These are phyloP conservation scores for Aphanomyces cochlioides DNA, from an alignment of 352 stramenopile species.

Conservation along the genomic window DNA sequence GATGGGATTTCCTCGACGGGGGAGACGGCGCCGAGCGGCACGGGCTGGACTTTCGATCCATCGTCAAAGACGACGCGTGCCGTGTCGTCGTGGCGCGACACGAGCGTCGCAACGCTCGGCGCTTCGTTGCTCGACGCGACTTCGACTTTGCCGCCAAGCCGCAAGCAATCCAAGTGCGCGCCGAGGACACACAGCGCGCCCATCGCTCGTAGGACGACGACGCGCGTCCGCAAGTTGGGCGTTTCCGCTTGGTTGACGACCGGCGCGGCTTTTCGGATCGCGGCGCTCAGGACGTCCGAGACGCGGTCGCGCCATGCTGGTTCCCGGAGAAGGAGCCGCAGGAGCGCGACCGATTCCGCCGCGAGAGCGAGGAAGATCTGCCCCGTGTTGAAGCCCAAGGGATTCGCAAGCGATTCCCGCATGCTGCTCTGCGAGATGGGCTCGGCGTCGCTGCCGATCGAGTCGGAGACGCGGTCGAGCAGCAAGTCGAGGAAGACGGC, in stretches of 20 bases:
- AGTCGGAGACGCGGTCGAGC: constrained; percentile 83
- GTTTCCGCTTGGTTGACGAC: constrained; percentile 47
- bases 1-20: constrained; percentile 74
- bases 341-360: constrained; percentile 76
- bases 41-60: constrained; percentile 80
- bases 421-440: constrained; percentile 37
- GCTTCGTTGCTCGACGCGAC: constrained; percentile 44
- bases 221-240: constrained; percentile 53
- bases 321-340: constrained; percentile 68
- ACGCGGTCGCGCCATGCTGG: constrained; percentile 59
- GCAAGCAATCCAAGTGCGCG: constrained; percentile 79
- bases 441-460: constrained; percentile 64
- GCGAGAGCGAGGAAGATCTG: constrained; percentile 74
- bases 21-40: constrained; percentile 57
- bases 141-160: constrained; percentile 70
- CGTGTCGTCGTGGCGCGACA: constrained; percentile 64
- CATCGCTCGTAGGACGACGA: constrained; percentile 74
- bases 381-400: constrained; percentile 71
- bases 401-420: constrained; percentile 73
- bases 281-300: constrained; percentile 56
- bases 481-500: constrained; percentile 78
- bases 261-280: constrained; percentile 70
- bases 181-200: constrained; percentile 78
- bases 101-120: constrained; percentile 64
- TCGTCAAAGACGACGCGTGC: constrained; percentile 77